phyloP scores from a whole-genome alignment of 495 filamentous ascomycete species.

The Geoglossum glabrum region DNA sequence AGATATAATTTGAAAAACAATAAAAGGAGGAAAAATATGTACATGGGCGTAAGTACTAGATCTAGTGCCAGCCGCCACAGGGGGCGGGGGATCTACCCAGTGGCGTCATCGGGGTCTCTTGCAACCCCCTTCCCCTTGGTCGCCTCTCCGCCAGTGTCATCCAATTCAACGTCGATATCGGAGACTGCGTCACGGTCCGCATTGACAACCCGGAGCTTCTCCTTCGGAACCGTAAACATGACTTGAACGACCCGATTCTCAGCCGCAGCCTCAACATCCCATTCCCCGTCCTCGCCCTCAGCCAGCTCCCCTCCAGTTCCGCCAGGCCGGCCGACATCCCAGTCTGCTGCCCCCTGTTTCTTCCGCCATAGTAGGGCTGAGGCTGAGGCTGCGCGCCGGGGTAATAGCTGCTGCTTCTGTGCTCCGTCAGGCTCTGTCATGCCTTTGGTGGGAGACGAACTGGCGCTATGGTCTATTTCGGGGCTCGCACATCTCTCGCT shows the following conservation, averaged over 20 bases:
- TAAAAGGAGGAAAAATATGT: too few relatives aligned
- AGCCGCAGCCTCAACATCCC: slow-evolving; percentile 75
- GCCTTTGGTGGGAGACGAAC: slow-evolving; percentile 10
- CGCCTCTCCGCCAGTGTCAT: background rate
- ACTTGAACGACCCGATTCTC: slow-evolving; percentile 69
- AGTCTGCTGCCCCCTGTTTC: slow-evolving; percentile 37
- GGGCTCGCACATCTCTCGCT: background rate
- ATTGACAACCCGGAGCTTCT: slow-evolving; percentile 74
- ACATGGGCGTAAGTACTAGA: background rate
- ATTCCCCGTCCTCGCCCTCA: slow-evolving; percentile 39
- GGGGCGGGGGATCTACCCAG: background rate
- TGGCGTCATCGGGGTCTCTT: background rate
- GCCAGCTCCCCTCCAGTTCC: background rate
- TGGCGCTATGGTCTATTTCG: background rate
- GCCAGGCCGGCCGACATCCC: slow-evolving; percentile 22
- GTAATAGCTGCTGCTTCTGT: slow-evolving; percentile 23
- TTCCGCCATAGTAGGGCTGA: slow-evolving; percentile 37
- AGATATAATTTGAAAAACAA: too few relatives aligned
- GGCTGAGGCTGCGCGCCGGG: slow-evolving; percentile 35
- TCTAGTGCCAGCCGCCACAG: background rate
- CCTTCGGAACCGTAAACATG: slow-evolving; percentile 81
- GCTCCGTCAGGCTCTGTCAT: slow-evolving; percentile 14
- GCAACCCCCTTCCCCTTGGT: background rate
- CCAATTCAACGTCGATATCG: background rate
- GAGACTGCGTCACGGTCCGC: slow-evolving; percentile 21